Conservation (phyloP, 2,329 filamentous ascomycete genomes). For the Colletotrichum tropicale region DNA sequence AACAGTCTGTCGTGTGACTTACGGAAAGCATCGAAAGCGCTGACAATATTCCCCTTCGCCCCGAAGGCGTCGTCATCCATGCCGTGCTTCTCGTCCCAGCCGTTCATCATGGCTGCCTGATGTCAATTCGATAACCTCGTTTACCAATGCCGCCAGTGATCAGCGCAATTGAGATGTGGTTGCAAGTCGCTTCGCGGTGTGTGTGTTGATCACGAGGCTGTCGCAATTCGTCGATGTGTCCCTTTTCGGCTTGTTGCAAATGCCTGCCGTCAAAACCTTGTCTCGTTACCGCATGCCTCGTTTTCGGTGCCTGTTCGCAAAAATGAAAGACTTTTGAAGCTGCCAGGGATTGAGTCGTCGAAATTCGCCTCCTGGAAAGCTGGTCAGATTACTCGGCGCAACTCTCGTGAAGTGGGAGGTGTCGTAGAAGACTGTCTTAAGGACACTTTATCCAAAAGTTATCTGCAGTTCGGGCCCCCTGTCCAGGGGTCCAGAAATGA, state of each 20-base stretch:
- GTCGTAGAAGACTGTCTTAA: not conserved
- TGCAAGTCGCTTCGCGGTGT: not conserved
- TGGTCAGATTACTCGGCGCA: constrained; percentile 13
- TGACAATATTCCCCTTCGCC: constrained; percentile 72
- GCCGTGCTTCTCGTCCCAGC: constrained; percentile 68
- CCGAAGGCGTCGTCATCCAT: constrained; percentile 82
- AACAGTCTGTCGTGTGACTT: constrained; percentile 39
- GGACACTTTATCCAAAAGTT: constrained; percentile 25
- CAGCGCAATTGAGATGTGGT: not conserved
- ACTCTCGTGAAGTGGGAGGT: constrained; percentile 8
- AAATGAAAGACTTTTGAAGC: not conserved
- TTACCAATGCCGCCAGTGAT: not conserved
- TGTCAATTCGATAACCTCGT: not conserved
- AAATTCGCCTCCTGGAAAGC: not conserved
- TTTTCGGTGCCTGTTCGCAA: not conserved
- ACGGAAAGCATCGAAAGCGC: constrained; percentile 98
- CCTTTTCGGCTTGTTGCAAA: constrained; percentile 13
- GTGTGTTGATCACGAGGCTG: not conserved
- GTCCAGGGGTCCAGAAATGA: constrained; percentile 14
- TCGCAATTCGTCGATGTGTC: not conserved
- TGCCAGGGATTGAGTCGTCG: not conserved
- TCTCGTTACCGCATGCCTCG: constrained; percentile 13
- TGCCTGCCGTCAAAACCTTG: constrained; percentile 6
- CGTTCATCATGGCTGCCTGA: constrained; percentile 68
- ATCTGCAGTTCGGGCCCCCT: constrained; percentile 14